phyloP scores from a whole-genome alignment of 2,329 filamentous ascomycete species.

The Calonectria montana region DNA sequence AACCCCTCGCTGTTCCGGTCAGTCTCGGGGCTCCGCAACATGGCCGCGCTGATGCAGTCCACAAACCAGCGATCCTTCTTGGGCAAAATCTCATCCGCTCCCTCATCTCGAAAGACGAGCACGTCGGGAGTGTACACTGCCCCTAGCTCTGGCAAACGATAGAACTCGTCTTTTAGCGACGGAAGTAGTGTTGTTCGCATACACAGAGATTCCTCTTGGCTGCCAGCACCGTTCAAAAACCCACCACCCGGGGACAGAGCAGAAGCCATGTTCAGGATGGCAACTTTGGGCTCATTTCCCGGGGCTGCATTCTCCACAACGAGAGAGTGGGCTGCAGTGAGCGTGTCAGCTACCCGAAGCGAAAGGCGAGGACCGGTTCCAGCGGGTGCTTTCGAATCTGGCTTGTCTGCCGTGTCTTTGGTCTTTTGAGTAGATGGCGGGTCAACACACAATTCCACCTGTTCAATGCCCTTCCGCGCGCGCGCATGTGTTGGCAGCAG shows the following conservation, averaged over 20 bases:
- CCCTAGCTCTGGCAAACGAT: conserved; percentile 68
- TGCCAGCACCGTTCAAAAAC: conserved; percentile 68
- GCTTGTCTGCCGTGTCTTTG: background rate
- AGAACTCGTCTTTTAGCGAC: conserved; percentile 67
- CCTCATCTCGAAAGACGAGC: conserved; percentile 63
- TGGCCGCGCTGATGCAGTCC: conserved; percentile 68
- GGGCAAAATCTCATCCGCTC: conserved; percentile 47
- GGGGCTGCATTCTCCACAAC: conserved; percentile 5
- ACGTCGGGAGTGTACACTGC: conserved; percentile 69
- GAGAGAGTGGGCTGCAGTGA: conserved; percentile 58
- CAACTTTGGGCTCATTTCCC: conserved; percentile 50
- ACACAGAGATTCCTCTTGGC: conserved; percentile 72
- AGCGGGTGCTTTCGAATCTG: background rate
- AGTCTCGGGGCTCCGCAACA: conserved; percentile 68
- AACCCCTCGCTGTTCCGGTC: conserved; percentile 49
- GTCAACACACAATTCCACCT: conserved; percentile 59
- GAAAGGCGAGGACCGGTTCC: conserved; percentile 50
- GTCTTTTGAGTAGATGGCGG: conserved; percentile 32
- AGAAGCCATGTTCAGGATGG: conserved; percentile 73
- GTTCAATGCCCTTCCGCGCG: conserved; percentile 65
- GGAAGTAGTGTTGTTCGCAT: conserved; percentile 69
- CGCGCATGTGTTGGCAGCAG: conserved; percentile 54
- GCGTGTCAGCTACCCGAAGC: conserved; percentile 62
- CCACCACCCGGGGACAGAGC: conserved; percentile 71
- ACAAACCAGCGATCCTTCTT: conserved; percentile 67